These are phyloP conservation scores for Triangularia setosa DNA, from an alignment of 2,329 filamentous ascomycete species.

Conservation along the genomic window DNA sequence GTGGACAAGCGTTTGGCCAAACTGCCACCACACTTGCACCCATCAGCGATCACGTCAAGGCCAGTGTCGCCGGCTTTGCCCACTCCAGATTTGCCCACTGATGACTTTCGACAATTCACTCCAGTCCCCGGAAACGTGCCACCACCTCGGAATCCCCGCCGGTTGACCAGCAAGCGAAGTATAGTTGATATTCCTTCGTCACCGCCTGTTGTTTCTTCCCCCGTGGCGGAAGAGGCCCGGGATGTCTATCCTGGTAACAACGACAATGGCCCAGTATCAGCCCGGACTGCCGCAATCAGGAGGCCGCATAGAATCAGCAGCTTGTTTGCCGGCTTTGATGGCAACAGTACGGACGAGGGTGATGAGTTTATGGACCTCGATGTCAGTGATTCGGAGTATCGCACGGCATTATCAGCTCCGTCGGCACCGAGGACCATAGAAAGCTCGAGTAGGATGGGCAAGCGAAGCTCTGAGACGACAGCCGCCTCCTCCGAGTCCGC, in stretches of 20 bases:
- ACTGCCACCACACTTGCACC: conserved; percentile 73
- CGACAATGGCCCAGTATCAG: conserved; percentile 69
- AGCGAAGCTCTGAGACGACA: conserved; percentile 40
- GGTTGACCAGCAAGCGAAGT: conserved; percentile 46
- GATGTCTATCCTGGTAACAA: conserved; percentile 76
- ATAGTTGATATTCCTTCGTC: conserved; percentile 49
- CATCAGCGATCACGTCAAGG: conserved; percentile 66
- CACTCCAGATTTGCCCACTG: conserved; percentile 26
- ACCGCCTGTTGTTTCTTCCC: conserved; percentile 34
- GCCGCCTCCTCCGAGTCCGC: conserved; percentile 43
- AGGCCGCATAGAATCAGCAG: conserved; percentile 75
- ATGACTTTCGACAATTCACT: conserved; percentile 44
- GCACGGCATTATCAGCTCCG: conserved; percentile 62
- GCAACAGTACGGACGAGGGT: conserved; percentile 61
- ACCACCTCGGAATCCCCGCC: conserved; percentile 57
- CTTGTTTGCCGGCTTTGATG: conserved; percentile 81
- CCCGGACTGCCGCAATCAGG: conserved; percentile 56
- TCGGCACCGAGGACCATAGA: conserved; percentile 22
- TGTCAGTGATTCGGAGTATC: conserved; percentile 63
- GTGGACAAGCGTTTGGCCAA: conserved; percentile 73
- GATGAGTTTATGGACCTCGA: conserved; percentile 61
- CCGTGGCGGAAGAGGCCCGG: conserved; percentile 41
- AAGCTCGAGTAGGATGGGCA: conserved; percentile 31
- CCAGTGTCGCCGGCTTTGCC: conserved; percentile 50
- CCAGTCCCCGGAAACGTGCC: conserved; percentile 52